Conservation (phyloP, 805 yeast species). For the Trichomonascus vanleenenianus region DNA sequence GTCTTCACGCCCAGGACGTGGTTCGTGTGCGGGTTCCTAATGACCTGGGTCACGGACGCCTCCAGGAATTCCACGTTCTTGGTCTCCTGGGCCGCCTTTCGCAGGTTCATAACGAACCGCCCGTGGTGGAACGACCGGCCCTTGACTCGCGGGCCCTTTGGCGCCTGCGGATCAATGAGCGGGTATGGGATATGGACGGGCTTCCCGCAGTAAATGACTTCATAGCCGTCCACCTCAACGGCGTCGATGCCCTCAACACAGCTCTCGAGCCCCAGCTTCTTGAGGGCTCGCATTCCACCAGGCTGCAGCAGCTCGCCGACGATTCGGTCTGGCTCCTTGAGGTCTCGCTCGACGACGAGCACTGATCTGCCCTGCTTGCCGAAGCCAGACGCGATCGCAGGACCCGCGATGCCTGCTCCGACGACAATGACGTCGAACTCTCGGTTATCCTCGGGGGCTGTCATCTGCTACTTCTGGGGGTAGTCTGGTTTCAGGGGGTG, state of each 20-base stretch:
- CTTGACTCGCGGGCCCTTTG: constrained; percentile 10
- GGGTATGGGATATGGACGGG: constrained; percentile 65
- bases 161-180: constrained; percentile 8
- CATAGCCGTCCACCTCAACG: constrained; percentile 68
- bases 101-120: constrained; percentile 66
- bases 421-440: constrained; percentile 77
- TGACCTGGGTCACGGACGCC: constrained; percentile 69
- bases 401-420: constrained; percentile 99
- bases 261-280: constrained; percentile 73
- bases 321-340: constrained; percentile 89
- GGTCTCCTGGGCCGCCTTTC: constrained; percentile 60
- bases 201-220: constrained; percentile 58
- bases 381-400: constrained; percentile 80
- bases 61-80: constrained; percentile 70
- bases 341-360: constrained; percentile 72
- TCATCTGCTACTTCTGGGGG: background rate
- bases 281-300: constrained; percentile 81
- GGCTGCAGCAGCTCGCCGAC: constrained; percentile 98
- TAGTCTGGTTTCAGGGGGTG: background rate
- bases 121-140: constrained; percentile 96
- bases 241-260: constrained; percentile 74
- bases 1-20: constrained; percentile 68
- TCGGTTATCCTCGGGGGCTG: background rate
- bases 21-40: constrained; percentile 44
- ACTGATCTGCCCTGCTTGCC: constrained; percentile 89